Evolutionary conservation across 2,329 filamentous ascomycete species (phyloP).

Genomic region (Dichotomopilus funicola): DNA sequence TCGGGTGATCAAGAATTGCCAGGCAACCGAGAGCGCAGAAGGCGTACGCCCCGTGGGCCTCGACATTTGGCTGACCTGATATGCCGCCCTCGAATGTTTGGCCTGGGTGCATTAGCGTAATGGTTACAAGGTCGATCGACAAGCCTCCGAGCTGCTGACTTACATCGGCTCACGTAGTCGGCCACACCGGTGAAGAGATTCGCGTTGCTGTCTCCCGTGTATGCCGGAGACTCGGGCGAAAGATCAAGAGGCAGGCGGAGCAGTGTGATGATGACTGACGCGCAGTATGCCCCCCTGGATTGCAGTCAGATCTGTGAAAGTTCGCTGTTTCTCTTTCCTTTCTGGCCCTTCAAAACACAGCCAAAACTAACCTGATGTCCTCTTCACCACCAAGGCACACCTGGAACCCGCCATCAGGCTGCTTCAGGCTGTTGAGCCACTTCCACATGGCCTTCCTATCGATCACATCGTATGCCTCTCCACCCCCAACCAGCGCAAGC

Average conservation of each 20-base stretch:
- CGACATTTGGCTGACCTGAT: conserved; percentile 73
- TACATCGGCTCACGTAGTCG: conserved; percentile 75
- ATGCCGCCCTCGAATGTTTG: conserved; percentile 96
- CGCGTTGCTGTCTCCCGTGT: conserved; percentile 53
- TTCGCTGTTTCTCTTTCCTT: background rate
- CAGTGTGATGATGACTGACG: conserved; percentile 74
- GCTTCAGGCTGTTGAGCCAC: conserved; percentile 83
- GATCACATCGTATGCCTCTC: conserved; percentile 66
- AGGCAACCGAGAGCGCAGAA: conserved; percentile 91
- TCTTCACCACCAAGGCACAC: conserved; percentile 83
- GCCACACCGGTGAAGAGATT: conserved; percentile 65
- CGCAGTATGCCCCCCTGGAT: conserved; percentile 79
- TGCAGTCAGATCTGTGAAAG: background rate
- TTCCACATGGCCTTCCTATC: conserved; percentile 83
- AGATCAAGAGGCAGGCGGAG: conserved; percentile 77
- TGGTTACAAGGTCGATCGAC: background rate
- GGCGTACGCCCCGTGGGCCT: conserved; percentile 94
- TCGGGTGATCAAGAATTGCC: conserved; percentile 74
- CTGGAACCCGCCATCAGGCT: conserved; percentile 80
- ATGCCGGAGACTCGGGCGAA: conserved; percentile 63
- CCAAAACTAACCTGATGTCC: conserved; percentile 66
- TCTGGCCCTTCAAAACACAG: conserved; percentile 1
- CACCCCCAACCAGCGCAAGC: conserved; percentile 69
- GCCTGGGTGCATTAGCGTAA: conserved; percentile 40
- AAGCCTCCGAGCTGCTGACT: conserved; percentile 30